These are phyloP conservation scores for Heterobasidion parviporum DNA, from an alignment of 1,284 basidiomycete genomes.

Conservation along the genomic window DNA sequence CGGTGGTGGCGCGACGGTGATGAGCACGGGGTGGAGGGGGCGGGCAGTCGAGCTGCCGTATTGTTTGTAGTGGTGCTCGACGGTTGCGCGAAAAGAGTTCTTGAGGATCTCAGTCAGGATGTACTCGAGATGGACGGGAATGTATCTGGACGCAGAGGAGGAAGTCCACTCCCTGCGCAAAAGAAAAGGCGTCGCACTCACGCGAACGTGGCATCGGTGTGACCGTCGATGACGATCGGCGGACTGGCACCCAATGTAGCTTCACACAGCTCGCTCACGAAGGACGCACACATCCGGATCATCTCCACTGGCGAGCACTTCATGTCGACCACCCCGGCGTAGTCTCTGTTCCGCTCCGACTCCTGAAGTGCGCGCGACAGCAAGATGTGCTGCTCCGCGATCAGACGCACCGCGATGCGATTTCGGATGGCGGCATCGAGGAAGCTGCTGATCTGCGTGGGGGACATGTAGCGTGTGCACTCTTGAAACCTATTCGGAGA, in stretches of 20 bases:
- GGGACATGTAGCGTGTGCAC: conserved; percentile 76
- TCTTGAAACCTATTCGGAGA: conserved; percentile 69
- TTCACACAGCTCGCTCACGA: conserved; percentile 78
- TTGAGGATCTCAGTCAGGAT: conserved; percentile 83
- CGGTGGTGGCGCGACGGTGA: conserved; percentile 63
- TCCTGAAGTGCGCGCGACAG: conserved; percentile 55
- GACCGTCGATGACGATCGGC: conserved; percentile 58
- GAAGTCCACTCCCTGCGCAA: neutral
- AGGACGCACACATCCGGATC: conserved; percentile 72
- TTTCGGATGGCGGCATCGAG: conserved; percentile 81
- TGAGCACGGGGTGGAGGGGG: conserved; percentile 52
- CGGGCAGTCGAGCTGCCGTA: conserved; percentile 22
- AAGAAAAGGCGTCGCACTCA: conserved; percentile 34
- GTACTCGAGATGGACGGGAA: conserved; percentile 86
- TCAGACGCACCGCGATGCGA: conserved; percentile 81
- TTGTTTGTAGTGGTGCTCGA: conserved; percentile 59
- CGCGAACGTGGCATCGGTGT: conserved; percentile 68
- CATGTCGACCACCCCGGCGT: conserved; percentile 65
- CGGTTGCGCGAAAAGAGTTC: conserved; percentile 85
- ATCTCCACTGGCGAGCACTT: conserved; percentile 62
- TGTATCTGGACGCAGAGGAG: conserved; percentile 47
- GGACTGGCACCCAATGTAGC: conserved; percentile 78
- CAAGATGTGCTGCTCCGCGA: conserved; percentile 89
- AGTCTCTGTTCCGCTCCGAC: conserved; percentile 20
- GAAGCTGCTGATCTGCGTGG: conserved; percentile 69